Base-by-base conservation (phyloP, 257 asterid genomes). In the Scutellaria baicalensis region DNA sequence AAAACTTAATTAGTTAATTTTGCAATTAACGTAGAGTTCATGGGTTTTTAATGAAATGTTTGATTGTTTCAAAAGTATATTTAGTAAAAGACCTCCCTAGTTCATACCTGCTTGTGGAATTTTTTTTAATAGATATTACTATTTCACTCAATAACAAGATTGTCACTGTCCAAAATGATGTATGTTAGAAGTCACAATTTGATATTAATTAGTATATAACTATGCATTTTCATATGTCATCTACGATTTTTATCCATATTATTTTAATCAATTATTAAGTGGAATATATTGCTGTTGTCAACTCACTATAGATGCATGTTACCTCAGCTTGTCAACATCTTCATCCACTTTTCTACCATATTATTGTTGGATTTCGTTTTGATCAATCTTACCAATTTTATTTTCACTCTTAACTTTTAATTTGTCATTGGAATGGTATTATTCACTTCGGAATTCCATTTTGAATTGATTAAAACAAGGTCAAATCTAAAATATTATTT, bases 201-300 rank as follows among this genome's bases (percentile, higher is more conserved):
- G 14, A 31, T 44, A 5, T 8, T 18, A 42, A 12, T 17, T 38
- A 68, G 36, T 54, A 20, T 51, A 55, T 27, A 44, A 39, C 8
- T 5, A 18, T 20, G 50, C 51, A 52, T 35, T 14, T 49, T 57
- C 64, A 58, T 2, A 33, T n/a, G 47, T 58, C 64, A 58, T 58
- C 51, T 20, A 63, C 6, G 40, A 42, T 3, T 18, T 42, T 63
- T 55, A 21, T 14, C 76, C 56, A n/a, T n/a, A n/a, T 61, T 51
- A 60, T 38, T 6, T 38, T 45, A 1, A 16, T 39, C 51, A 36
- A 20, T 52, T 40, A 9, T n/a, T 56, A 16, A n/a, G 66, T 69
- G 74, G 74, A 69, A 58, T 59, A 49, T 6, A 64, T 31, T 36
- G 74, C 49, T 44, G 66, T 69, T 69, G 44, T 69, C 49, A 10